A percentile compares a stretch with the other conserved stretches of the same genome.
Conservation (phyloP, 2,329 filamentous ascomycete species). For the Purpureocillium takamizusanense region DNA sequence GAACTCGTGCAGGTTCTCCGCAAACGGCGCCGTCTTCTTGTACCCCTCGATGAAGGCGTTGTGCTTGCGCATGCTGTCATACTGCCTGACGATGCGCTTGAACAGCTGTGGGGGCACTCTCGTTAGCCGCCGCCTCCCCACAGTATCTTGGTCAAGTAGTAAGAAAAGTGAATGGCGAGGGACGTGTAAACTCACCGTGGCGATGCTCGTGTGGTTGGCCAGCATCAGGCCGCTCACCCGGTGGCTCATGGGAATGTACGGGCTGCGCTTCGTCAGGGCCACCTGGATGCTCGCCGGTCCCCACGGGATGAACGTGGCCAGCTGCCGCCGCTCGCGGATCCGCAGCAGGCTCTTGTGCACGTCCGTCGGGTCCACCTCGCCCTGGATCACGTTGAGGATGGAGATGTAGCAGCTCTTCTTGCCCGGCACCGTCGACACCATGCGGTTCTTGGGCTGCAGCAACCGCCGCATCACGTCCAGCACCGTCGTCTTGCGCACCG, state of each 20-base stretch:
- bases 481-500: constrained; percentile 94
- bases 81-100: constrained; percentile 85
- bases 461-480: constrained; percentile 94
- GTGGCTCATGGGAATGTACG: constrained; percentile 89
- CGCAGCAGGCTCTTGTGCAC: constrained; percentile 96
- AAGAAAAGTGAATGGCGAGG: background rate
- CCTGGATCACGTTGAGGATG: constrained; percentile 97
- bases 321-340: constrained; percentile 75
- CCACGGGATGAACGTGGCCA: constrained; percentile 98
- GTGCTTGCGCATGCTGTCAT: constrained; percentile 88
- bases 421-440: constrained; percentile 91
- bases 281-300: constrained; percentile 97
- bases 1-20: constrained; percentile 87
- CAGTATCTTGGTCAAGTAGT: no score
- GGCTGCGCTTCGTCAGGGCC: constrained; percentile 89
- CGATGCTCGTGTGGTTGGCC: constrained; percentile 95
- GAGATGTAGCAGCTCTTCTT: constrained; percentile 99
- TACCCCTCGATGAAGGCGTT: constrained; percentile 96
- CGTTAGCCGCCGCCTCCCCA: no score
- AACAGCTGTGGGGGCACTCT: constrained; percentile 63
- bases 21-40: constrained; percentile 90
- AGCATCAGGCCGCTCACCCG: constrained; percentile 95
- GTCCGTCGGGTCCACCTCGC: constrained; percentile 95
- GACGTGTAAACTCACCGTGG: constrained; percentile 53
- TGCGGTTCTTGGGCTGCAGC: constrained; percentile 95